A percentile compares a stretch with the other conserved stretches of the same genome.
Conservation (phyloP, 73 alveolate species). For the Paramecium sonneborni region DNA sequence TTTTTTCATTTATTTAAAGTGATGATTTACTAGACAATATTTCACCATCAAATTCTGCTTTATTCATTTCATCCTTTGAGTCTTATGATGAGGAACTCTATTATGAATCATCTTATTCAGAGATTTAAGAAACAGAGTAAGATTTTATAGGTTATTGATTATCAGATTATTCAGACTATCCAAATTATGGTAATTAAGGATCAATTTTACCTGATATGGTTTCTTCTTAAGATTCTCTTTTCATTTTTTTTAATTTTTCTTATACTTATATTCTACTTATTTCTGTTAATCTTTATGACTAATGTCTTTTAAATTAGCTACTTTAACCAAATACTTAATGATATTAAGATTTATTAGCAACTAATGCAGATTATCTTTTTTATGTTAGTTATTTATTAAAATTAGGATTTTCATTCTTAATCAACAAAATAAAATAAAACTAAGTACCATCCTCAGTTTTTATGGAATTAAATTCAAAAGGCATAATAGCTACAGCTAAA, state of each 20-base stretch:
- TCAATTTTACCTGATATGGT: background rate
- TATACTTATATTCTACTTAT: background rate
- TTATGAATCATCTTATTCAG: background rate
- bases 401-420: constrained; percentile 29
- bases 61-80: background rate
- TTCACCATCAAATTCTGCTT: background rate
- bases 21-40: background rate
- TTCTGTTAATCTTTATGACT: background rate
- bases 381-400: background rate
- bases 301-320: background rate
- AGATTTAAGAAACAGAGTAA: background rate
- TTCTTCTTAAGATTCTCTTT: background rate
- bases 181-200: background rate
- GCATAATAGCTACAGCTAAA: background rate
- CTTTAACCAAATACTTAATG: background rate
- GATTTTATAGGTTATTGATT: background rate
- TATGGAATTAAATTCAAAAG: background rate
- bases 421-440: background rate
- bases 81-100: background rate
- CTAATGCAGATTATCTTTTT: background rate
- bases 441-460: background rate
- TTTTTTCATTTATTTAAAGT: background rate
- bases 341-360: background rate
- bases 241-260: background rate
- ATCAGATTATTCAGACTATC: background rate